Evolutionary conservation across 164 flowering plant species (phyloP).

Genomic region (Vitis riparia): DNA sequence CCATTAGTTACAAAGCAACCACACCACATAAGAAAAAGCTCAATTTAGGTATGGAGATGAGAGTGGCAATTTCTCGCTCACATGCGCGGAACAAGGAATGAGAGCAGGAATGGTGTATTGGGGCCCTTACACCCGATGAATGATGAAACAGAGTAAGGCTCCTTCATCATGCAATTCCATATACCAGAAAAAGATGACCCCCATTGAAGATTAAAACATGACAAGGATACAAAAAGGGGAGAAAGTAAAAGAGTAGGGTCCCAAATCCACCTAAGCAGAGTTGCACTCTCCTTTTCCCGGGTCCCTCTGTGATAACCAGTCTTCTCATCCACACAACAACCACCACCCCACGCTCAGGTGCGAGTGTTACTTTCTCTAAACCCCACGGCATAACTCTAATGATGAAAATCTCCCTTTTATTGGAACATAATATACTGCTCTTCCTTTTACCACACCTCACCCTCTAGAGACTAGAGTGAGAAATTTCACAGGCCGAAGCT

Average conservation of each 20-base stretch:
- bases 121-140: constrained; percentile 8
- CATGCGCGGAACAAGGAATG: no score
- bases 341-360: constrained; percentile 13
- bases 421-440: constrained; percentile 12
- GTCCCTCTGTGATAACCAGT: constrained; percentile 5
- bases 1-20: no score
- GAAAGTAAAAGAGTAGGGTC: constrained; percentile 23
- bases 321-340: constrained; percentile 18
- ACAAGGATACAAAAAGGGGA: constrained; percentile 15
- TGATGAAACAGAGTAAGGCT: not conserved
- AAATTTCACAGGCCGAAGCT: not conserved
- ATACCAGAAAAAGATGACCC: constrained; percentile 19
- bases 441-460: not conserved
- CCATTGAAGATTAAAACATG: constrained; percentile 1
- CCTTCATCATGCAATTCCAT: constrained; percentile 8
- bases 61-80: no score
- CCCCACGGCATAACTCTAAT: constrained; percentile 16
- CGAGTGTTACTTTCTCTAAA: constrained; percentile 16
- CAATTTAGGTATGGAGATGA: no score
- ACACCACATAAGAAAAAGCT: no score
- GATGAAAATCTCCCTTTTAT: constrained; percentile 16
- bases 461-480: not conserved
- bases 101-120: not conserved
- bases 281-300: constrained; percentile 18
- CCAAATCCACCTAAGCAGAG: constrained; percentile 22